Evolutionary conservation across 768 basidiomycete genomes (phyloP), one percentile per base, ranked within the genome.

Genomic region (Mycena chlorophos): DNA sequence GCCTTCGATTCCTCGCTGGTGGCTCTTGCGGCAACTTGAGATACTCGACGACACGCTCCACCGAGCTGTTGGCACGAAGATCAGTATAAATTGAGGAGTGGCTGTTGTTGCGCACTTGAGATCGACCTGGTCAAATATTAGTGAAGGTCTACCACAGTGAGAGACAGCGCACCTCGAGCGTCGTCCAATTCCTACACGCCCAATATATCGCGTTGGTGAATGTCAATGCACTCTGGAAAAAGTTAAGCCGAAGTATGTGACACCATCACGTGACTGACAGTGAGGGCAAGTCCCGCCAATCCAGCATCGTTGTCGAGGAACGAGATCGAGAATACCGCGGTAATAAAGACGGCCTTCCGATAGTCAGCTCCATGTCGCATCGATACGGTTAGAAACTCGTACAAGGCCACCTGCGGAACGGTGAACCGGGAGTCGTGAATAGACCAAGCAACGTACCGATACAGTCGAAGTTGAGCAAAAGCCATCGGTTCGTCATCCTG

Each of bases 41-140:
- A 74, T 94, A 95, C 76, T 95, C 94, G 8, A 91, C 85, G 13
- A 94, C 80, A 56, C 94, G 89, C 68, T 96, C 93, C 8, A 95
- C 91, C 12, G 90, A 88, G 73, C 88, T 91, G 17, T 34, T 34
- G 31, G 51, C 45, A 4, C 17, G 5, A 23, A 25, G 27, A 26
- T 46, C 6, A 46, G 45, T 19, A 5, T 10, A 40, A 6, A 20
- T 6, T 40, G 6, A 13, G 12, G 39, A 40, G 19, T 34, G 8
- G 19, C 10, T 13, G 12, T 40, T 12, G 19, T 12, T 27, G 29
- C 23, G 16, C 31, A 60, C 55, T 60, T 60, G 25, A 59, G 49
- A 26, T 59, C 52, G 20, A 60, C 48, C 40, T 42, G 22, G 40
- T 8, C 5, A 17, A 34, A 8, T 17, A 17, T 34, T 34, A 34